Evolutionary conservation across 1,139 yeast genomes (phyloP).

Genomic region (Pichia sp.): DNA sequence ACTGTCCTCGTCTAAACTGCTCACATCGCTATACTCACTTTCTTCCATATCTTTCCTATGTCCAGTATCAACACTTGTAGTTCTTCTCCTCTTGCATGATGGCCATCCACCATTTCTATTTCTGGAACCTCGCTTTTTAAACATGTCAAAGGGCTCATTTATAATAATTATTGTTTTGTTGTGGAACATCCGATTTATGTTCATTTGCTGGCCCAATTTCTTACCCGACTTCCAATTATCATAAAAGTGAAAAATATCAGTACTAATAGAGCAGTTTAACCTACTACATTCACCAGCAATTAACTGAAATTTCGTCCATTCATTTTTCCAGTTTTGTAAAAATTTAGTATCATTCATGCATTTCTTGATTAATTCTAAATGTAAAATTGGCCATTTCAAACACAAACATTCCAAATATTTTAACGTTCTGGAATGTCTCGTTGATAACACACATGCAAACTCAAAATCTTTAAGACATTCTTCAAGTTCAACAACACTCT

Average conservation of each 20-base stretch:
- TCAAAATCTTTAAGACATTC: conserved; percentile 21
- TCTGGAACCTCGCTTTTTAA: neutral
- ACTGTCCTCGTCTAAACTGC: neutral
- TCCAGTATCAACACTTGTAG: neutral
- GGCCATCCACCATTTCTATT: neutral
- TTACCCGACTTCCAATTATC: conserved; percentile 13
- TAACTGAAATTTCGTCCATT: conserved; percentile 53
- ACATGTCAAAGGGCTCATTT: neutral
- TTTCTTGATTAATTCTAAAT: conserved; percentile 53
- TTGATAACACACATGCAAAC: conserved; percentile 65
- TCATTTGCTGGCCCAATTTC: conserved; percentile 34
- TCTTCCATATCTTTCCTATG: neutral
- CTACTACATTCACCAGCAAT: conserved; percentile 61
- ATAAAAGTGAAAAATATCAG: conserved; percentile 38
- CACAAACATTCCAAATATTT: conserved; percentile 84
- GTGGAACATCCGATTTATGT: conserved; percentile 35
- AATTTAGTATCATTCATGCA: conserved; percentile 32
- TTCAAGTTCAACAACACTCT: neutral
- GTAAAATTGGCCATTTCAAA: conserved; percentile 81
- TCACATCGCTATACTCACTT: neutral
- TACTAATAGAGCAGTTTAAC: conserved; percentile 31
- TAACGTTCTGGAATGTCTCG: conserved; percentile 53
- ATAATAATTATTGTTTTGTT: conserved; percentile 30
- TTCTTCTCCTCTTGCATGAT: neutral
- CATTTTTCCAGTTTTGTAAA: conserved; percentile 23